phyloP scores from a whole-genome alignment of 345 rosid genomes.

The Mercurialis annua region DNA sequence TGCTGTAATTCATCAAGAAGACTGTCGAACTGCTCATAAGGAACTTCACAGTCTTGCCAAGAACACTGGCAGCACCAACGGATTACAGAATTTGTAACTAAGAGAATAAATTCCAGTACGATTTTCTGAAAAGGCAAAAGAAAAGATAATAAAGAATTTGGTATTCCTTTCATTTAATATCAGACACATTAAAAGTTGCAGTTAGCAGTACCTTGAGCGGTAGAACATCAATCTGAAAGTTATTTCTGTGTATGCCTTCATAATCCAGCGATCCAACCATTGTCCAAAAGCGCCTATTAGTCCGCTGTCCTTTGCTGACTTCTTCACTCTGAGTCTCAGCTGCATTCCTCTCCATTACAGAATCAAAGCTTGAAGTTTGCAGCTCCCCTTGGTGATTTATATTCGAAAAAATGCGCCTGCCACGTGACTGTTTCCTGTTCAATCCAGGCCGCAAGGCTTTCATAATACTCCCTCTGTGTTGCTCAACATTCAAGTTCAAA shows the following conservation, averaged over 20 bases:
- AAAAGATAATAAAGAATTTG: neutral
- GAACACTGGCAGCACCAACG: neutral
- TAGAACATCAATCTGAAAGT: neutral
- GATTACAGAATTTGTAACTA: neutral
- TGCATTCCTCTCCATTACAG: neutral
- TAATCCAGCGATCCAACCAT: neutral
- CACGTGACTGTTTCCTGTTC: neutral
- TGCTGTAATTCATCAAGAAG: neutral
- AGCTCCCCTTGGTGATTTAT: neutral
- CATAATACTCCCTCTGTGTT: neutral
- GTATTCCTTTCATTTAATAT: neutral
- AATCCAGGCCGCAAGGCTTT: neutral
- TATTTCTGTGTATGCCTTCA: neutral
- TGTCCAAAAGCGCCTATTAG: neutral
- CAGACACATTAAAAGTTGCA: neutral
- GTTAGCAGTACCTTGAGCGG: neutral
- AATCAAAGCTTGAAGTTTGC: neutral
- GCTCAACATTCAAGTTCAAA: constrained; percentile 3
- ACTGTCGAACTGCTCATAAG: neutral
- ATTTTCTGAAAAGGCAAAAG: neutral
- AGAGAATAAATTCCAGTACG: neutral
- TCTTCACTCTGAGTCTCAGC: neutral
- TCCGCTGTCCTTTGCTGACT: neutral
- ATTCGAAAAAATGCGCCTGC: neutral
- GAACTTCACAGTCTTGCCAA: neutral